Conservation (phyloP, 306 rosid species). For the Prunus armeniaca region DNA sequence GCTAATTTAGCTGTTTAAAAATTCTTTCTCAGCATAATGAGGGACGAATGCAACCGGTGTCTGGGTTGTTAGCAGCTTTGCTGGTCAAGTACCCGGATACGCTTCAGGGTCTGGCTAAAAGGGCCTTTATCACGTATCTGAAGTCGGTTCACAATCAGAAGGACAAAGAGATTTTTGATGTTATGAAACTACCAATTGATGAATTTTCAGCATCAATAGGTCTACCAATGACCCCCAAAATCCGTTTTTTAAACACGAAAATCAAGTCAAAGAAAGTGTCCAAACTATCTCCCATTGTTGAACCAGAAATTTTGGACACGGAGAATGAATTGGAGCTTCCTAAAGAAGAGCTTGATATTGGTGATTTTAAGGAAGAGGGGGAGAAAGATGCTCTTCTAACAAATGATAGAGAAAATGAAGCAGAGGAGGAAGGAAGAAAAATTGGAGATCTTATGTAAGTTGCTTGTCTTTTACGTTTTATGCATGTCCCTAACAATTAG, state of each 20-base stretch:
- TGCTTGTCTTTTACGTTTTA: neutral
- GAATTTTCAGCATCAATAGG: conserved; percentile 82
- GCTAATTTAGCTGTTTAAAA: conserved; percentile 21
- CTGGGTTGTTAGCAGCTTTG: conserved; percentile 67
- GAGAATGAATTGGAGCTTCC: conserved; percentile 35
- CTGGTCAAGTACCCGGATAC: conserved; percentile 70
- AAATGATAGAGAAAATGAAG: conserved; percentile 32
- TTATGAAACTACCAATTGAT: conserved; percentile 64
- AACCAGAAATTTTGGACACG: conserved; percentile 38
- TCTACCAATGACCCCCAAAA: conserved; percentile 77
- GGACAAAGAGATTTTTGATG: conserved; percentile 87
- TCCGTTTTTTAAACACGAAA: conserved; percentile 65
- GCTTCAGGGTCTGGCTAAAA: conserved; percentile 64
- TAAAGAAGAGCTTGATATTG: conserved; percentile 41
- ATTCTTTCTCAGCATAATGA: conserved; percentile 61
- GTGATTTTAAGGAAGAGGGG: conserved; percentile 37
- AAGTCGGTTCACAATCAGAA: conserved; percentile 68
- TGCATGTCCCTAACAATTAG: neutral
- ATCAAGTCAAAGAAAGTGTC: conserved; percentile 39
- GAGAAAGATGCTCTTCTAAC: conserved; percentile 40
- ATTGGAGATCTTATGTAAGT: conserved; percentile 51
- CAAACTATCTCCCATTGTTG: conserved; percentile 26
- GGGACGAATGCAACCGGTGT: conserved; percentile 65
- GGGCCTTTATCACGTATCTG: conserved; percentile 73
- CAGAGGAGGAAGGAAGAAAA: conserved; percentile 32